Evolutionary conservation across 2,329 filamentous ascomycete species (phyloP).

Genomic region (Ambrosiella beaveri): DNA sequence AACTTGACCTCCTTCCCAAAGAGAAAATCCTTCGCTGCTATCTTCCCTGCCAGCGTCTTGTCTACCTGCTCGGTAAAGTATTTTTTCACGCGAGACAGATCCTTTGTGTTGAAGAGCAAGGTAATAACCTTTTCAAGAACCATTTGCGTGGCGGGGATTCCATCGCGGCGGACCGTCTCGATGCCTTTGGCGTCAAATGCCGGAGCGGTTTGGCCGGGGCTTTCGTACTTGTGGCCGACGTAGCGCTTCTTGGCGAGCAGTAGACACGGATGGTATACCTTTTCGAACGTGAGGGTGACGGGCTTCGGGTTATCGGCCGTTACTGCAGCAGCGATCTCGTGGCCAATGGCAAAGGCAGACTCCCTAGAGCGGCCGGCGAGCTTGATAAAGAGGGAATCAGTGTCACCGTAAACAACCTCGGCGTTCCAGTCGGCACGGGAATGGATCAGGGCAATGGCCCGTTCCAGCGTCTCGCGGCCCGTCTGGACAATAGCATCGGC

Average conservation of each 20-base stretch:
- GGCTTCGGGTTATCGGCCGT: conserved; percentile 82
- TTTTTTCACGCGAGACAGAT: conserved; percentile 70
- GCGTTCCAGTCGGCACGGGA: conserved; percentile 75
- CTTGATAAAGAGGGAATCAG: conserved; percentile 83
- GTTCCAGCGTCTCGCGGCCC: conserved; percentile 83
- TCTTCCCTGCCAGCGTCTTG: conserved; percentile 78
- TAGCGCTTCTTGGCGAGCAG: conserved; percentile 94
- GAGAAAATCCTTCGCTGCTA: conserved; percentile 90
- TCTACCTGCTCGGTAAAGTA: conserved; percentile 83
- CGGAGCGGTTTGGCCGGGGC: conserved; percentile 52
- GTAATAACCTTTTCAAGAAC: conserved; percentile 86
- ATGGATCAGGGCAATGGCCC: conserved; percentile 83
- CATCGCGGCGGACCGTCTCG: conserved; percentile 88
- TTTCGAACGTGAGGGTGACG: conserved; percentile 14
- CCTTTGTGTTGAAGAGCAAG: conserved; percentile 74
- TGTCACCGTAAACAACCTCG: conserved; percentile 96
- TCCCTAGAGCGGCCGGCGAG: conserved; percentile 73
- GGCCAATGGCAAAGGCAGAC: conserved; percentile 80
- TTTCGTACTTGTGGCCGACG: conserved; percentile 94
- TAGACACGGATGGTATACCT: conserved; percentile 55
- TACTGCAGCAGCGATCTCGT: conserved; percentile 76
- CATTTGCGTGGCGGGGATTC: conserved; percentile 88
- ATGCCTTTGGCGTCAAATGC: conserved; percentile 98
- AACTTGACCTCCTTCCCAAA: conserved; percentile 86
- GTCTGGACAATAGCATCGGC: conserved; percentile 97